These are phyloP conservation scores for Pseudohalonectria lignicola DNA, from an alignment of 2,329 filamentous ascomycete genomes.

Conservation along the genomic window DNA sequence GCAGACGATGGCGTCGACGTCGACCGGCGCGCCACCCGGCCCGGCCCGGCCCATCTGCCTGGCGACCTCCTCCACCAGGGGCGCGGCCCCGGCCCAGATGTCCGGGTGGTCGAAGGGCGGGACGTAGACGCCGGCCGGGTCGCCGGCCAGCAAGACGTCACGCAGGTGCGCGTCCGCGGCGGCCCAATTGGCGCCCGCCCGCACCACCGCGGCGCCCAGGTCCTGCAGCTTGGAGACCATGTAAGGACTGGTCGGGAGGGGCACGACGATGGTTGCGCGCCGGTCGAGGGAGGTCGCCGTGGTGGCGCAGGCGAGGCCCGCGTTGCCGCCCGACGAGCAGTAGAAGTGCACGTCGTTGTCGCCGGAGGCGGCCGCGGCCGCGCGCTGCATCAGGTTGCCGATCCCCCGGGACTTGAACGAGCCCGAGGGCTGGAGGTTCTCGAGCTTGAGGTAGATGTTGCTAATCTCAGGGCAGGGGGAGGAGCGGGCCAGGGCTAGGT, in stretches of 20 bases:
- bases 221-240: slow-evolving; percentile 58
- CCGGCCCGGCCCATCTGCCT: slow-evolving; percentile 16
- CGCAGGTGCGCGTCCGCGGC: slow-evolving; percentile 59
- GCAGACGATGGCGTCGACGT: slow-evolving; percentile 53
- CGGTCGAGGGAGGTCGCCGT: slow-evolving; percentile 51
- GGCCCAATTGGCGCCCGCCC: slow-evolving; percentile 53
- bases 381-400: slow-evolving; percentile 55
- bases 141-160: slow-evolving; percentile 34
- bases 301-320: slow-evolving; percentile 67
- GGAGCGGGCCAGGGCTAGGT: neutral
- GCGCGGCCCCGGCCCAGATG: slow-evolving; percentile 54
- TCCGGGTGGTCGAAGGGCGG: slow-evolving; percentile 56
- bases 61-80: slow-evolving; percentile 36
- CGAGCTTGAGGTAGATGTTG: slow-evolving; percentile 73
- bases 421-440: slow-evolving; percentile 69
- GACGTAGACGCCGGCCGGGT: slow-evolving; percentile 42
- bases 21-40: slow-evolving; percentile 9
- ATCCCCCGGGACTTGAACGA: slow-evolving; percentile 78
- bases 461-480: slow-evolving; percentile 24
- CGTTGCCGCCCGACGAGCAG: slow-evolving; percentile 66
- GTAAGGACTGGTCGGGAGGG: slow-evolving; percentile 48
- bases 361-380: slow-evolving; percentile 21
- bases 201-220: slow-evolving; percentile 56
- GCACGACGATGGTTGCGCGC: slow-evolving; percentile 62
- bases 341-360: slow-evolving; percentile 60